A percentile compares a stretch with the other conserved stretches of the same genome.
phyloP scores from a whole-genome alignment of 805 yeast genomes.

The Wickerhamiella parazyma region DNA sequence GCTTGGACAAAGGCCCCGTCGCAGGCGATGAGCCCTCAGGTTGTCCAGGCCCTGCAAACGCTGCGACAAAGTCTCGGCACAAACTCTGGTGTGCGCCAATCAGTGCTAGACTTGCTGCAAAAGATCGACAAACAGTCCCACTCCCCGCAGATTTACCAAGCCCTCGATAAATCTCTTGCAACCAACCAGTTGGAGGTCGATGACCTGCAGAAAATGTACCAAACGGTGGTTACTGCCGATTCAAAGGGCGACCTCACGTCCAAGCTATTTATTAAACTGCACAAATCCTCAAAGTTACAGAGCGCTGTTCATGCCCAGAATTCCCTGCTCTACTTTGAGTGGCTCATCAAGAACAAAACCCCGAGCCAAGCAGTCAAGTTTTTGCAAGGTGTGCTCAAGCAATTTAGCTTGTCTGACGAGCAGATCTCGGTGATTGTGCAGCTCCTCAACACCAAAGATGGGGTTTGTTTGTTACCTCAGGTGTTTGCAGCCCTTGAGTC shows the following conservation, averaged over 20 bases:
- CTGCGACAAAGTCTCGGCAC: conserved; percentile 1
- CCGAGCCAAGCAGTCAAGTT: conserved; percentile 16
- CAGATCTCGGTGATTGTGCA: conserved; percentile 10
- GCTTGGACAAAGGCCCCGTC: conserved; percentile 2
- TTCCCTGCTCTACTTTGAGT: conserved; percentile 16
- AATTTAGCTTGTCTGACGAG: conserved; percentile 8
- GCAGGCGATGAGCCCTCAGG: conserved; percentile 3
- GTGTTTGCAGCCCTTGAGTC: neutral
- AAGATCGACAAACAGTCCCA: conserved; percentile 1
- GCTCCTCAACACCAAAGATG: neutral
- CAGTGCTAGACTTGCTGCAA: conserved; percentile 9
- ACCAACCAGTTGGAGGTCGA: conserved; percentile 1
- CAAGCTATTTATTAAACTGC: conserved; percentile 16
- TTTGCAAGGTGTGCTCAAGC: conserved; percentile 13
- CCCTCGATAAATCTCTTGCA: conserved; percentile 14
- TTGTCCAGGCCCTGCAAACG: conserved; percentile 3
- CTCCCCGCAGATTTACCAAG: conserved; percentile 14
- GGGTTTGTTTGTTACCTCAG: neutral
- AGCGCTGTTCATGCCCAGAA: conserved; percentile 13
- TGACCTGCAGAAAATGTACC: conserved; percentile 12
- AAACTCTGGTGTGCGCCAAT: neutral
- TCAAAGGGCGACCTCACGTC: conserved; percentile 14
- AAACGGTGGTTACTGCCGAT: conserved; percentile 10
- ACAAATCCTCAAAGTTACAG: conserved; percentile 13
- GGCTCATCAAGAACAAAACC: conserved; percentile 15